Base-by-base conservation (phyloP, 441 rosid genomes). In the Raphanus hybrid region DNA sequence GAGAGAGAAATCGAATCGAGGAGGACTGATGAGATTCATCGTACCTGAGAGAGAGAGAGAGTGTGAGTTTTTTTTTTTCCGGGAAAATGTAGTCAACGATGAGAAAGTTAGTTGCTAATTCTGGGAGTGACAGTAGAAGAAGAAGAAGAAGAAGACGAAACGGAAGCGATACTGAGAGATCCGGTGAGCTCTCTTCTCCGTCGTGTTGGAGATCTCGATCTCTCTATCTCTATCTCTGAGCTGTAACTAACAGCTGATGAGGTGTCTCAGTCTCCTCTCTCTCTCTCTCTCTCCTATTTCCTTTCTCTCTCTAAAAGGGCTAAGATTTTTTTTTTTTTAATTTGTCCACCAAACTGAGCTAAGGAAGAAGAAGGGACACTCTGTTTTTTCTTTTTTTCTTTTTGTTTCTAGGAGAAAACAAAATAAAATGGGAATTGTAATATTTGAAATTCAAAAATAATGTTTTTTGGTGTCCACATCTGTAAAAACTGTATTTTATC, bases 231-330 rank as follows among this genome's bases (percentile, higher is more conserved):
- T 74, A 27, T 74, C 61, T 71, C 58, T 74, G 78, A 81, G 78
- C 86, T 83, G 89, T 87, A 86, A 84, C 91, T 87, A 86, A 84
- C 91, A 80, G 75, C 87, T 81, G 89, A 84, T 91, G 87, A 86
- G 87, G 78, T 84, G 87, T 86, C 92, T 64, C 82, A 11, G 43
- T 66, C 59, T 54, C 16, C 52, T 48, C 64, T 59, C 74, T 81
- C 87, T 37, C 10, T 37, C 64, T 81, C 87, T 67, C 74, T 58
- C 63, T 58, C 45, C 14, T 26, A 1, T 64, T 34, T 16, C 0
- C 15, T 26, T n/a, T 8, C 8, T 74, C 79, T 61, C 77, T 71
- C 76, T 54, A 67, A 63, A 77, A 54, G 75, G 60, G 64, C 78
- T 67, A 57, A 69, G 75, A 15, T 37, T 66, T 65, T 74, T 66